phyloP scores from a whole-genome alignment of 169 alveolate species.

The Plasmodium malariae region DNA sequence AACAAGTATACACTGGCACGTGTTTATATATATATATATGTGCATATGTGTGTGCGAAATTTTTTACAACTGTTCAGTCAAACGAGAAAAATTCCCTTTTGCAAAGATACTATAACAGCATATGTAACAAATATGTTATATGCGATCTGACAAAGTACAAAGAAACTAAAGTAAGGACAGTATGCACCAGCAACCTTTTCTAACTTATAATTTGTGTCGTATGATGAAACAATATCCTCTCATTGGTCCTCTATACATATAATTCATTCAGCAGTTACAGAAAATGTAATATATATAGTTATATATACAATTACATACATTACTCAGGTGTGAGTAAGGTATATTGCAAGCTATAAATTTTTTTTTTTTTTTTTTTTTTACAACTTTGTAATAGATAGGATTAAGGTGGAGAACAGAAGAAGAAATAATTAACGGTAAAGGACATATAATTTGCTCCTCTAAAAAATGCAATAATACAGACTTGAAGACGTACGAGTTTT shows the following conservation, averaged over 20 bases:
- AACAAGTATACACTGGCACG: neutral
- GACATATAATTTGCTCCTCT: conserved; percentile 56
- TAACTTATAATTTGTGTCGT: neutral
- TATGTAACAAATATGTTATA: conserved; percentile 61
- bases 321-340: neutral
- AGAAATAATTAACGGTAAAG: conserved; percentile 65
- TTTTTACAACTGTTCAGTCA: conserved; percentile 14
- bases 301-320: neutral
- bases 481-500: conserved; percentile 50
- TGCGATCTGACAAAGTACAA: conserved; percentile 44
- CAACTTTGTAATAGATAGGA: conserved; percentile 34
- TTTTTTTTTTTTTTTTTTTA: neutral
- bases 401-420: conserved; percentile 77
- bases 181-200: neutral
- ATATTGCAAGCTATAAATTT: neutral
- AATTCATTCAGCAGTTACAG: neutral
- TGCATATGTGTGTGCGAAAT: neutral
- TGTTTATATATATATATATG: neutral
- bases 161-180: conserved; percentile 14
- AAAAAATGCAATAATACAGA: conserved; percentile 50
- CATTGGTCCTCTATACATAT: neutral
- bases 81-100: conserved; percentile 59
- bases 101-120: conserved; percentile 60
- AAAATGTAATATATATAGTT: neutral
- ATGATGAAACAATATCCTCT: neutral